Conservation (phyloP, 257 asterid genomes). For the Scutellaria minor region DNA sequence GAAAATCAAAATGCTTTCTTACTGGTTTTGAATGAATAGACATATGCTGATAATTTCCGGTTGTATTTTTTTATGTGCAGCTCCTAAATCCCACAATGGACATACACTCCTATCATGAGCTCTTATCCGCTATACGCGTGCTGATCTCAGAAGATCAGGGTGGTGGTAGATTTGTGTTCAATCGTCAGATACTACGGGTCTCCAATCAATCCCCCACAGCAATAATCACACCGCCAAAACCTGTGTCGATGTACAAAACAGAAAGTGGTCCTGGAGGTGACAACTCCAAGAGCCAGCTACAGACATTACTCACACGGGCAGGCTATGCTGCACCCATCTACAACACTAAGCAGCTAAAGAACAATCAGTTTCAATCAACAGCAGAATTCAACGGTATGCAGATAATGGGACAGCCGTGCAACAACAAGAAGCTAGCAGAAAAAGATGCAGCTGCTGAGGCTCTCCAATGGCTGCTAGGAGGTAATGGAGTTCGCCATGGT, state of each 20-base stretch:
- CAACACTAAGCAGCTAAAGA: slow-evolving; percentile 65
- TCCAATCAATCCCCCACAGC: slow-evolving; percentile 36
- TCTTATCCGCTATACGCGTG: slow-evolving; percentile 75
- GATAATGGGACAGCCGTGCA: slow-evolving; percentile 76
- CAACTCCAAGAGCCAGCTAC: slow-evolving; percentile 89
- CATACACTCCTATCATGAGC: slow-evolving; percentile 68
- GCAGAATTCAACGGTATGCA: slow-evolving; percentile 76
- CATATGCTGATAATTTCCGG: neutral
- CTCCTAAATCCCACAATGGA: slow-evolving; percentile 79
- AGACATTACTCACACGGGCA: slow-evolving; percentile 84
- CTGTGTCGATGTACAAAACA: slow-evolving; percentile 38
- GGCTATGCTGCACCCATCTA: slow-evolving; percentile 75
- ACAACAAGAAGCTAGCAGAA: slow-evolving; percentile 93
- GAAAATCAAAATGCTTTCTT: neutral
- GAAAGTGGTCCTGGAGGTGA: slow-evolving; percentile 95
- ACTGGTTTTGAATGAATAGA: neutral
- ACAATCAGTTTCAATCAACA: slow-evolving; percentile 64
- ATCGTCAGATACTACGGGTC: slow-evolving; percentile 48
- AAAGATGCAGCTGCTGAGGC: slow-evolving; percentile 95
- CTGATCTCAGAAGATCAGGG: slow-evolving; percentile 75
- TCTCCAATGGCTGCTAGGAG: slow-evolving; percentile 77
- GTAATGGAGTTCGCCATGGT: slow-evolving; percentile 48
- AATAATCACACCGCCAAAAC: slow-evolving; percentile 42
- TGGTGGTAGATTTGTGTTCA: slow-evolving; percentile 74
- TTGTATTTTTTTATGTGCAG: slow-evolving; percentile 47